Evolutionary conservation across 164 flowering plant species (phyloP), one percentile per base, ranked within the genome.

Genomic region (Umbellularia californica): DNA sequence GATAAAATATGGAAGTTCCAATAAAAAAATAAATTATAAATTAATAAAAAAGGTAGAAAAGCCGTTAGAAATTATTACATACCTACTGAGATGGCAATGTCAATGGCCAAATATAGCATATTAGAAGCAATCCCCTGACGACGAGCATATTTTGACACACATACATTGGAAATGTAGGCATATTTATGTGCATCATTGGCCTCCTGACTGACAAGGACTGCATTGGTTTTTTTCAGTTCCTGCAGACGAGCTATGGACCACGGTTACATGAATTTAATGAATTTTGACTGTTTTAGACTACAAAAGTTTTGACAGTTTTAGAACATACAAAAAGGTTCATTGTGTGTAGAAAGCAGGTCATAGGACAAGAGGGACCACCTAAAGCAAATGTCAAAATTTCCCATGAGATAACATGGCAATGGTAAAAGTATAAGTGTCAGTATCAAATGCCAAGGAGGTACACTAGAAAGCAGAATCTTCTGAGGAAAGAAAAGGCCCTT

Each of bases 101-200:
- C 87, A 65, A 77, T 82, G 51, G 90, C 93, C 81, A 89, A 80
- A 81, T 76, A 73, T 66, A 89, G 64, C 89, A 88, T 84, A 75
- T 88, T 89, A 64, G 83, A 75, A 51, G 91, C 93, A 79, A 88
- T 82, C 58, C 89, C 88, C 79, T 82, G 91, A 58, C 91, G 88
- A 19, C 93, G 87, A 65, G 91, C 89, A 83, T 79, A 88, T 78
- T 88, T 89, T 47, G 90, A 71, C 69, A 89, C 91, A 76, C 87
- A 85, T 64, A 89, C 84, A 80, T 88, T 89, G 27, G 91, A 81
- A 83, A 89, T 76, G 51, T 89, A 89, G 65, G 89, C 90, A 83
- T 89, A 89, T 74, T 82, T 88, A 66, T 81, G 83, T 24, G 82
- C 75, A 77, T 82, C 87, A 78, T 78, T 80, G 63, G 90, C 84